Evolutionary conservation across 106 monocot genomes (phyloP), one percentile per base, ranked within the genome.

Genomic region (Allium cepa): DNA sequence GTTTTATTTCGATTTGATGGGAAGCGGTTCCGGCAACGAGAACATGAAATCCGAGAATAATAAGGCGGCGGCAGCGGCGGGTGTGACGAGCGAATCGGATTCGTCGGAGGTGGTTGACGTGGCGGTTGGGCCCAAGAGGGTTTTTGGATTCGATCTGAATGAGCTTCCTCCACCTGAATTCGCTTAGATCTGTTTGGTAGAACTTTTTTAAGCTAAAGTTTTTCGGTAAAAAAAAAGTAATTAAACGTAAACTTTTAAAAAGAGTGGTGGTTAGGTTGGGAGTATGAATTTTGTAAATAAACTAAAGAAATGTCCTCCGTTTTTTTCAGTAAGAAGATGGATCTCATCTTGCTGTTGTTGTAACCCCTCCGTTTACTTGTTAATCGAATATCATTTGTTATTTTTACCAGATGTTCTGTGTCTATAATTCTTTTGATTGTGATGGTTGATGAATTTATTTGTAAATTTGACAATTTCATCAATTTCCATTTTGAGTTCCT

Each of bases 71-170:
- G 68, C 70, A 22, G 46, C 69, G 69, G 16, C 62, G n/a, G 69
- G 76, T 12, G 22, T 63, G 11, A 61, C 62, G 26, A 77, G 76
- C 76, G 76, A 77, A 57, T 77, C 76, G 8, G 76, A 77, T 50
- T 77, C 76, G 3, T 77, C 76, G 56, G 63, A 63, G 8, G 76
- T 77, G 59, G 63, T 74, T 17, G 53, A 69, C 53, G 6, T 62
- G 58, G 60, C 50, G 15, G 0, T 57, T 49, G 7, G 8, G 26
- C 10, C 15, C 72, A 74, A 27, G 56, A 53, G 36, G 22, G 18
- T 50, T 12, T 51, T 49, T 16, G 74, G 71, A 64, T 70, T 79
- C 13, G 79, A 79, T 70, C 66, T 79, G 46, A 76, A 76, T 53
- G 48, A 63, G 16, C 75, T 69, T 1, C 76, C 76, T 9, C 70